A percentile compares a stretch with the other conserved stretches of the same genome.
phyloP scores from a whole-genome alignment of 495 filamentous ascomycete species.

The Podospora anserina region DNA sequence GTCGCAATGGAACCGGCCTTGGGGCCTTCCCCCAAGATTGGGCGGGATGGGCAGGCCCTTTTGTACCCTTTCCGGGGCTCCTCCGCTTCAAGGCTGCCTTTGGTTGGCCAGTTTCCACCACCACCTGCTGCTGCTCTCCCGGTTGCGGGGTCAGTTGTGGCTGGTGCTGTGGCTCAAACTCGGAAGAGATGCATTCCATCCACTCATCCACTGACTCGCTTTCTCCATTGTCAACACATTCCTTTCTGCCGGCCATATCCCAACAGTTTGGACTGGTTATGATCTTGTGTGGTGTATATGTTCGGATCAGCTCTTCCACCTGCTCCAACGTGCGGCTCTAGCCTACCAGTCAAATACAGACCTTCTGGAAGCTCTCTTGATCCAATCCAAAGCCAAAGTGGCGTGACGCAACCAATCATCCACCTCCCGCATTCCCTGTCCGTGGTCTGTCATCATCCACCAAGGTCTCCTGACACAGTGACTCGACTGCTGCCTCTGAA shows the following conservation, averaged over 20 bases:
- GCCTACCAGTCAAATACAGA: not conserved
- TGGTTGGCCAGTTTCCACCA: slow-evolving; percentile 7
- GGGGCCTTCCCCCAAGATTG: slow-evolving; percentile 20
- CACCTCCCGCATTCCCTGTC: not conserved
- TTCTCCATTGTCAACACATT: not conserved
- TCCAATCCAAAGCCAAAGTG: slow-evolving; percentile 5
- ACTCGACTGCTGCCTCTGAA: slow-evolving; percentile 10
- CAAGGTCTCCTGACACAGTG: slow-evolving; percentile 17
- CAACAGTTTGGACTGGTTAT: not conserved
- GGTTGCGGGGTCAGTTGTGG: slow-evolving; percentile 34
- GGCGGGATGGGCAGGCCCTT: slow-evolving; percentile 31
- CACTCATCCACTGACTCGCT: not conserved
- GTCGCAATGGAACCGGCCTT: slow-evolving; percentile 3
- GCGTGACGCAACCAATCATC: slow-evolving; percentile 16
- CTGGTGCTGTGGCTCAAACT: slow-evolving; percentile 22
- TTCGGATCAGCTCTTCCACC: not conserved
- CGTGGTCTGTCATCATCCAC: slow-evolving; percentile 5
- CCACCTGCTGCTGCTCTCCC: slow-evolving; percentile 7
- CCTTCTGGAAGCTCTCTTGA: not conserved
- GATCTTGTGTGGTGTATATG: not conserved
- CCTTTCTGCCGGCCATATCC: slow-evolving; percentile 5
- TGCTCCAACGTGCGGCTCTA: not conserved
- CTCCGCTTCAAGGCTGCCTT: slow-evolving; percentile 5
- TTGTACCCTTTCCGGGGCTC: slow-evolving; percentile 26
- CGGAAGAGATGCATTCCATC: not conserved